Base-by-base conservation (phyloP, 1,139 yeast genomes). In the Pichia sp. region DNA sequence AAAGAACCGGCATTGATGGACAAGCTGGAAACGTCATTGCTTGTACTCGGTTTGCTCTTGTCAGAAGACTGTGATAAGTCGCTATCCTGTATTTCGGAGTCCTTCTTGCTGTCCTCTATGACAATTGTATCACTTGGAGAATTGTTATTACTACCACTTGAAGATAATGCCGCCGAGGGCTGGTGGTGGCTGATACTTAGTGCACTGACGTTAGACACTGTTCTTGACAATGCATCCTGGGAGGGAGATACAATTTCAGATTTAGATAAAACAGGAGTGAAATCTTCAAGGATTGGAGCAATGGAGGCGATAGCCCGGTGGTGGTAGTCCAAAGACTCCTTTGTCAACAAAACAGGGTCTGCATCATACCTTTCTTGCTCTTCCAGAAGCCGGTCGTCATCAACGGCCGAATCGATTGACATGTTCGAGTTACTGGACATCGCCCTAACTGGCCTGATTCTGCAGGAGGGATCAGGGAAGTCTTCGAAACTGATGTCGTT, bases 251-350 rank as follows among this genome's bases (percentile, higher is more conserved):
- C 69, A 31, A 68, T 61, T 54, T 70, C 73, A 3, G 71, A 67
- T 54, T 68, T 67, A 1, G 85, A 81, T 0, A 90, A 80, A 66
- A 85, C 86, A 4, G 95, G 95, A 8, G 82, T 77, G 68, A 85
- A 87, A 26, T 64, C 70, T 66, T 85, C 87, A 49, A 87, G 70
- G 70, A 86, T 85, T 2, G 95, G 93, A 0, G 93, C 93, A 42
- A 87, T 81, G 0, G 89, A 80, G 2, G 88, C 92, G 73, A 86
- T 84, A 5, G 93, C 92, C 60, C 75, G 80, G 61, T 75, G 75
- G 34, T 69, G 72, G 41, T 64, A 66, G 26, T 63, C 69, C 31
- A 68, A 50, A 0, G 71, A 60, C 41, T 67, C 69, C 30, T 63
- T 55, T n/a, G 70, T 67, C 8, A 69, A 54, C 2, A 67, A 66